A percentile compares a stretch with the other conserved stretches of the same genome.
phyloP scores from a whole-genome alignment of 2,329 filamentous ascomycete species.

The Aspergillus sp. region DNA sequence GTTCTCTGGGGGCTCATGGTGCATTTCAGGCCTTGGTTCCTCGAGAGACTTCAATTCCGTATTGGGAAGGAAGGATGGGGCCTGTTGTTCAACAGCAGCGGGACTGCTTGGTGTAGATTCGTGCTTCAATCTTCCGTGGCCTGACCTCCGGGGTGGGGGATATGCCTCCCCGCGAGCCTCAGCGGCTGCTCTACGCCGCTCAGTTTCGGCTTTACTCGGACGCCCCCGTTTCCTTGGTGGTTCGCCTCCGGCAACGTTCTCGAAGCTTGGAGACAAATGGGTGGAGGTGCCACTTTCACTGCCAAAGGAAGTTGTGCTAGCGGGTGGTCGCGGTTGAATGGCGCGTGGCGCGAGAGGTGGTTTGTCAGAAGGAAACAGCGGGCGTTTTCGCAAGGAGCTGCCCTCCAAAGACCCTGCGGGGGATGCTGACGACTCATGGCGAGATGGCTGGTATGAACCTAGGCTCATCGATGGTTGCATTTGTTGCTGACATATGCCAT shows the following conservation, averaged over 20 bases:
- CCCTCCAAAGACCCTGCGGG: conserved; percentile 17
- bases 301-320: conserved; percentile 23
- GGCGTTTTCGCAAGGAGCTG: conserved; percentile 21
- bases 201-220: conserved; percentile 33
- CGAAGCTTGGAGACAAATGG: conserved; percentile 26
- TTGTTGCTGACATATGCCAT: conserved; percentile 24
- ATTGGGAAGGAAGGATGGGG: conserved; percentile 12
- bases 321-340: conserved; percentile 32
- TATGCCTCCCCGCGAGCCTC: conserved; percentile 32
- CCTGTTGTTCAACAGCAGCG: conserved; percentile 13
- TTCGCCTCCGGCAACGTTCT: conserved; percentile 19
- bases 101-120: conserved; percentile 23
- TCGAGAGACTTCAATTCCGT: conserved; percentile 8
- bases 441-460: conserved; percentile 11
- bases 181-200: conserved; percentile 29
- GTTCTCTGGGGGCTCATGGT: conserved; percentile 11
- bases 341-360: conserved; percentile 22
- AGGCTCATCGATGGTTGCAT: conserved; percentile 10
- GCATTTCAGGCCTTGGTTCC: conserved; percentile 11
- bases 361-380: conserved; percentile 22
- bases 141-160: conserved; percentile 23
- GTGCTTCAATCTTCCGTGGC: conserved; percentile 17
- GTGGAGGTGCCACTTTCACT: conserved; percentile 25
- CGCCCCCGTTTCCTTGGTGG: conserved; percentile 35
- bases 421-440: conserved; percentile 13